phyloP scores from a whole-genome alignment of 2,329 filamentous ascomycete species.

The Ceratocystis cubensis region DNA sequence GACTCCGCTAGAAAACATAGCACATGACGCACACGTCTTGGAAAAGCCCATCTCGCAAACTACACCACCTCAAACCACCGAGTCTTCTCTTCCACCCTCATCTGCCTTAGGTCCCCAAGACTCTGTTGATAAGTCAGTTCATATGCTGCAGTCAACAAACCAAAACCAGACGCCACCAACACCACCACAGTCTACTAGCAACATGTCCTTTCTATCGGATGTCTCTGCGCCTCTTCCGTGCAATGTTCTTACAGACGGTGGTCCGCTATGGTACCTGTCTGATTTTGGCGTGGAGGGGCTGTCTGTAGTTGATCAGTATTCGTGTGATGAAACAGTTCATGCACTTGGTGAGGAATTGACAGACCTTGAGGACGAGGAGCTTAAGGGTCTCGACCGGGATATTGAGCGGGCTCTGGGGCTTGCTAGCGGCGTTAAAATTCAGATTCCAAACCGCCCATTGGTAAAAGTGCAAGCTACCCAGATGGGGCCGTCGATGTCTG shows the following conservation, averaged over 20 bases:
- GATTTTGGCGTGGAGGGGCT: slow-evolving; percentile 15
- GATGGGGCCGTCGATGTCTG: neutral
- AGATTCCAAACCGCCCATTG: slow-evolving; percentile 4
- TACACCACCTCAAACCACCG: slow-evolving; percentile 16
- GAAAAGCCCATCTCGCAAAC: slow-evolving; percentile 11
- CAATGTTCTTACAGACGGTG: slow-evolving; percentile 18
- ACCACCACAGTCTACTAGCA: slow-evolving; percentile 20
- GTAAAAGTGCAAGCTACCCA: neutral
- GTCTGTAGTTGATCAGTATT: slow-evolving; percentile 27
- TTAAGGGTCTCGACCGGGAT: slow-evolving; percentile 54
- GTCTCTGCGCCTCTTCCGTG: neutral
- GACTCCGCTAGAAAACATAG: neutral
- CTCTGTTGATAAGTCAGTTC: neutral
- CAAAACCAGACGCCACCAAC: slow-evolving; percentile 19
- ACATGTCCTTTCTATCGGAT: slow-evolving; percentile 15
- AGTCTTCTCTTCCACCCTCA: neutral
- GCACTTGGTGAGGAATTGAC: slow-evolving; percentile 73
- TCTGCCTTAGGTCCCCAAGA: neutral
- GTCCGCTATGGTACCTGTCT: slow-evolving; percentile 18
- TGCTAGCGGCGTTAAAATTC: slow-evolving; percentile 1
- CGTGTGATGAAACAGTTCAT: slow-evolving; percentile 47
- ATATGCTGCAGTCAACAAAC: neutral
- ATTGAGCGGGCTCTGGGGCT: slow-evolving; percentile 30
- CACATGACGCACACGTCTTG: no score
- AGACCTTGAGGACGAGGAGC: slow-evolving; percentile 82